Evolutionary conservation across 148 eudicot genomes (phyloP).

Genomic region (Arbutus unedo): DNA sequence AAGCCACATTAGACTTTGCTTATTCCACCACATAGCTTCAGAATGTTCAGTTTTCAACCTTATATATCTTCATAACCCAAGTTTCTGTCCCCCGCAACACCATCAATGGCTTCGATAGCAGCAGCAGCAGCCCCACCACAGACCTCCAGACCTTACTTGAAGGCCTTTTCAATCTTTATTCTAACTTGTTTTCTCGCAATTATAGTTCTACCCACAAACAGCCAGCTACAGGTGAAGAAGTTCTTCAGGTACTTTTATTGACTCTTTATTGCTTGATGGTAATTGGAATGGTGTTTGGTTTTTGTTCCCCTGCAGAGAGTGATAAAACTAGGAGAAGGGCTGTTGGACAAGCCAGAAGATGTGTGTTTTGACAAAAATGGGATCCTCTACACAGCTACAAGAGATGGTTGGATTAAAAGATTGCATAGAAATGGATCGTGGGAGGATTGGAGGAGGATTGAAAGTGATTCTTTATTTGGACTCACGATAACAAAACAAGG

Average conservation of each 20-base stretch:
- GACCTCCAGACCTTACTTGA: background rate
- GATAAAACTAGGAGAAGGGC: slow-evolving; percentile 72
- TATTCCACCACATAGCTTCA: no score
- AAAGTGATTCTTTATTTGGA: slow-evolving; percentile 53
- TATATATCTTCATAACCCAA: background rate
- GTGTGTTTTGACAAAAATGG: slow-evolving; percentile 60
- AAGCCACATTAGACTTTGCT: no score
- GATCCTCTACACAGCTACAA: slow-evolving; percentile 62
- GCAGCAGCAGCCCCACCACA: background rate
- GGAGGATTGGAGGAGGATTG: slow-evolving; percentile 56
- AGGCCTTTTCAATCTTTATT: slow-evolving; percentile 24
- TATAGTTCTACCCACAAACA: slow-evolving; percentile 23
- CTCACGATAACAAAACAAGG: slow-evolving; percentile 39
- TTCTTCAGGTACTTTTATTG: background rate
- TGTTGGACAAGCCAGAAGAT: slow-evolving; percentile 58
- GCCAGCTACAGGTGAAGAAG: slow-evolving; percentile 43
- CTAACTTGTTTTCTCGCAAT: slow-evolving; percentile 26
- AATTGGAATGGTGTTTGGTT: background rate
- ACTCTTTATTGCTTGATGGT: background rate
- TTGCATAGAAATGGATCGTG: slow-evolving; percentile 54
- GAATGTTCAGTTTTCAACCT: background rate
- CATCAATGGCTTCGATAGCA: slow-evolving; percentile 19
- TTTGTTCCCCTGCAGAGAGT: slow-evolving; percentile 36
- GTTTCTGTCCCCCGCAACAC: background rate
- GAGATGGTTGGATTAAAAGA: slow-evolving; percentile 89